These are phyloP conservation scores for Termitomyces sp. DNA, from an alignment of 768 basidiomycete genomes.

Conservation along the genomic window DNA sequence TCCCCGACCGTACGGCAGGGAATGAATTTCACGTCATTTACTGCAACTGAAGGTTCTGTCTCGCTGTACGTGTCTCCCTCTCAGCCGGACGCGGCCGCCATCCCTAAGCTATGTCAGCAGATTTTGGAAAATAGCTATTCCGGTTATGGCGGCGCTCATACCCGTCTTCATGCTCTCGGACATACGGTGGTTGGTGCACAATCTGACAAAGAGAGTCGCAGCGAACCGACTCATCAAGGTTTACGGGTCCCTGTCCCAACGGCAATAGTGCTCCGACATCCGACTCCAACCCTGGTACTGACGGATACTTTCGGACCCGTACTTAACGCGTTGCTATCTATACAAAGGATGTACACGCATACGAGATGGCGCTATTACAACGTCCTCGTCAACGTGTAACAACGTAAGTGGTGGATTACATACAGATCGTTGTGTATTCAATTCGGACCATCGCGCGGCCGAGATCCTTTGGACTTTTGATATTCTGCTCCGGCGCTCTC, in stretches of 20 bases:
- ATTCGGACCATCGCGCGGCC: neutral
- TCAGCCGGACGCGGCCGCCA: neutral
- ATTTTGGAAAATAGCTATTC: conserved; percentile 66
- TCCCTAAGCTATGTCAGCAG: conserved; percentile 25
- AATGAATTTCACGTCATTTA: conserved; percentile 61
- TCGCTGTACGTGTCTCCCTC: conserved; percentile 30
- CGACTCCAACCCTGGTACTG: neutral
- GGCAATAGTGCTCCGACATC: neutral
- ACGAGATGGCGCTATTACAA: neutral
- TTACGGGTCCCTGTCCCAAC: neutral
- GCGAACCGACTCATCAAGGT: conserved; percentile 30
- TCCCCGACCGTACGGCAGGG: conserved; percentile 33
- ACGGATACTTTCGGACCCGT: too few relatives aligned
- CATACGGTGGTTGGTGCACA: conserved; percentile 40
- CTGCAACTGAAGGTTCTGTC: conserved; percentile 45
- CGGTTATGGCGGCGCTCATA: conserved; percentile 51
- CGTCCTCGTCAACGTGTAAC: neutral
- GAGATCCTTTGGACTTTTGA: neutral
- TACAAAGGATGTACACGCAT: neutral
- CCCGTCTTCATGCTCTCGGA: conserved; percentile 52
- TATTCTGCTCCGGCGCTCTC: too few relatives aligned
- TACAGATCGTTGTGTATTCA: neutral
- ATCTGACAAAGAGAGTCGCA: conserved; percentile 39
- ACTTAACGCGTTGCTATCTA: neutral
- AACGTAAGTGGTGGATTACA: neutral